These are phyloP conservation scores for thale cress (Arabidopsis thaliana) DNA, from an alignment of 345 rosid genomes.

Conservation along the genomic window TAIR10.1 NC_003070.9:7757001-7757500, in stretches of 20 bases:
- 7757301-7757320: conserved; percentile 22
- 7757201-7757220: conserved; percentile 14
- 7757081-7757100: conserved; percentile 48
- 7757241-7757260: conserved; percentile 17
- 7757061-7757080: conserved; percentile 91
- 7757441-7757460: conserved; percentile 38
- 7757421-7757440: conserved; percentile 41
- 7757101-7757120: conserved; percentile 22
- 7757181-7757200: conserved; percentile 29
- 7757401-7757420: conserved; percentile 43
- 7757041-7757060: conserved; percentile 80
- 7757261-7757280: conserved; percentile 32
- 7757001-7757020: conserved; percentile 69
- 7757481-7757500: conserved; percentile 1
- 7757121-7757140: conserved; percentile 36
- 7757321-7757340: conserved; percentile 36
- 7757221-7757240: conserved; percentile 25
- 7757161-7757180: conserved; percentile 25
- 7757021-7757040: conserved; percentile 62
- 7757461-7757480: conserved; percentile 40
- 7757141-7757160: conserved; percentile 36
- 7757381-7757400: conserved; percentile 44
- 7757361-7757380: conserved; percentile 38
- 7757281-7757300: conserved; percentile 24
- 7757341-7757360: not conserved